Evolutionary conservation across 805 yeast species (phyloP).

Genomic region (Starmerella etchellsii): DNA sequence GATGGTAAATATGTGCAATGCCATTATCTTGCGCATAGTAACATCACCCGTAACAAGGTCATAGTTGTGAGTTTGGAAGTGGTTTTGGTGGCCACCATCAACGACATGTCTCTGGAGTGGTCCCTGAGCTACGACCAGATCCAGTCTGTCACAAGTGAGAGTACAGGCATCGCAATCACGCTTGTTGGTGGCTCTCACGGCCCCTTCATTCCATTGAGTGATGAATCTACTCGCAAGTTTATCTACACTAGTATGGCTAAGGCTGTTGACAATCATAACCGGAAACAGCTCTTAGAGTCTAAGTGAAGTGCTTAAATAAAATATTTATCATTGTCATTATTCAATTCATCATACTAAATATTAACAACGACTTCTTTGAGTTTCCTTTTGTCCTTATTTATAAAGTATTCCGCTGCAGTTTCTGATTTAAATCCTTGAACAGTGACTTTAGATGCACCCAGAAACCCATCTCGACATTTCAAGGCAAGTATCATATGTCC

Average conservation of each 20-base stretch:
- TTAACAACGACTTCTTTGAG: slow-evolving; percentile 1
- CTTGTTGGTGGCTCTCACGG: slow-evolving; percentile 43
- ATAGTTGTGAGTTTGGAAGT: slow-evolving; percentile 62
- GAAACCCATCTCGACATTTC: slow-evolving; percentile 15
- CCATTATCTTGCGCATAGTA: slow-evolving; percentile 69
- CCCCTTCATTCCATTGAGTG: slow-evolving; percentile 75
- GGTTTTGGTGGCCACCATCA: slow-evolving; percentile 55
- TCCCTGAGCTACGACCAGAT: slow-evolving; percentile 49
- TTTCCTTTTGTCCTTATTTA: slow-evolving; percentile 4
- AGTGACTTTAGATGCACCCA: slow-evolving; percentile 18
- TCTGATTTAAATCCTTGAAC: slow-evolving; percentile 18
- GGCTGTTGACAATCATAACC: slow-evolving; percentile 64
- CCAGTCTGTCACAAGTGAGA: slow-evolving; percentile 59
- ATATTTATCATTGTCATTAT: neutral
- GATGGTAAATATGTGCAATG: slow-evolving; percentile 70
- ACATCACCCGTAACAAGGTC: slow-evolving; percentile 68
- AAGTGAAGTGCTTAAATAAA: neutral
- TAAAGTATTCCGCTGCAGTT: slow-evolving; percentile 12
- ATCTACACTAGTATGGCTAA: slow-evolving; percentile 60
- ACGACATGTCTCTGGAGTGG: slow-evolving; percentile 57
- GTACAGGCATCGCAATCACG: slow-evolving; percentile 62
- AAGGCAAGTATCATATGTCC: slow-evolving; percentile 11
- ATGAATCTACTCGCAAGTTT: slow-evolving; percentile 45
- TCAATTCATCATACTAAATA: neutral
- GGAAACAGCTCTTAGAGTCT: slow-evolving; percentile 23